phyloP scores from a whole-genome alignment of 768 basidiomycete genomes.

The Cyclocybe aegerita region DNA sequence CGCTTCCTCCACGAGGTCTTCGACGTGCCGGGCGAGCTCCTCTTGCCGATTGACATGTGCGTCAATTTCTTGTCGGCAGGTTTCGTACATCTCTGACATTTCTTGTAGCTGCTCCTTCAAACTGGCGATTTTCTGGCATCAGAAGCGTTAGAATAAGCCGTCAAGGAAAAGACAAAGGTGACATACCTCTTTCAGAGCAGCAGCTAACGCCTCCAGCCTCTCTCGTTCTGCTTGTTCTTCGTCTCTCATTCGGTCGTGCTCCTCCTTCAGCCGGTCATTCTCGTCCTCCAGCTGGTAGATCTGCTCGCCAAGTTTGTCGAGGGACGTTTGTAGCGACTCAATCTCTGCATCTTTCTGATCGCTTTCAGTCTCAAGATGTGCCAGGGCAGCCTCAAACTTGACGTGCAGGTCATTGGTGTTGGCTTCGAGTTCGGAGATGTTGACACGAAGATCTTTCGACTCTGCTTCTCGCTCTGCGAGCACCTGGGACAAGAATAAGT shows the following conservation, averaged over 20 bases:
- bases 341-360: conserved; percentile 82
- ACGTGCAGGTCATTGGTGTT: conserved; percentile 66
- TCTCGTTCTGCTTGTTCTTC: conserved; percentile 76
- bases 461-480: conserved; percentile 80
- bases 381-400: conserved; percentile 74
- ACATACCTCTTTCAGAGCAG: conserved; percentile 79
- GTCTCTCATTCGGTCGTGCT: conserved; percentile 63
- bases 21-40: conserved; percentile 72
- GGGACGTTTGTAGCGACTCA: conserved; percentile 67
- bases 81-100: conserved; percentile 63
- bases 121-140: conserved; percentile 66
- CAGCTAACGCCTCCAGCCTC: conserved; percentile 61
- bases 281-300: conserved; percentile 88
- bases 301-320: conserved; percentile 78
- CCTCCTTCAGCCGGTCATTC: conserved; percentile 73
- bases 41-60: conserved; percentile 72
- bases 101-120: conserved; percentile 70
- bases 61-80: conserved; percentile 60
- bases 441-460: conserved; percentile 69
- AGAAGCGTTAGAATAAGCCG: neutral
- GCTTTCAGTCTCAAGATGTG: conserved; percentile 75
- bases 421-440: conserved; percentile 73
- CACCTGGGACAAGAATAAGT: conserved; percentile 43
- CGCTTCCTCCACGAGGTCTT: conserved; percentile 66
- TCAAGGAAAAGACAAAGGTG: neutral